phyloP scores from a whole-genome alignment of 2,329 filamentous ascomycete species.

The Lithohypha guttulata region DNA sequence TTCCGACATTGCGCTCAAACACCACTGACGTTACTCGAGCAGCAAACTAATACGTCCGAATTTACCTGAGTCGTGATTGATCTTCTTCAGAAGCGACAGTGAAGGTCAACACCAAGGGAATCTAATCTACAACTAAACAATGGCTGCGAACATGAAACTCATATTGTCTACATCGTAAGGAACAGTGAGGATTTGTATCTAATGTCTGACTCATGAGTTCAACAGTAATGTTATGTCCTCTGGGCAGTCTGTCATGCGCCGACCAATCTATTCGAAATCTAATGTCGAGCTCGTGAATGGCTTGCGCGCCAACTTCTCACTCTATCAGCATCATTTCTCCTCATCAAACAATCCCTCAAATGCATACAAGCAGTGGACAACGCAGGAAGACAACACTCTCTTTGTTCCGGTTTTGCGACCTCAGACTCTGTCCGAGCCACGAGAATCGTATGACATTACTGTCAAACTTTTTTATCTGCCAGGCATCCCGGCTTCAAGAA shows the following conservation, averaged over 20 bases:
- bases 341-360: conserved; percentile 7
- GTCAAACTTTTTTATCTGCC: conserved; percentile 91
- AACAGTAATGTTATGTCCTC: conserved; percentile 71
- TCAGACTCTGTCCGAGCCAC: conserved; percentile 63
- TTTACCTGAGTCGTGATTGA: no score
- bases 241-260: conserved; percentile 73
- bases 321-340: conserved; percentile 51
- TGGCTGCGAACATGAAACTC: conserved; percentile 51
- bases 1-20: no score
- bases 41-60: no score
- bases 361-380: conserved; percentile 52
- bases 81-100: no score
- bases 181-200: conserved; percentile 5
- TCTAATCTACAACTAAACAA: no score
- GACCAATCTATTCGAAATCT: conserved; percentile 66
- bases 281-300: conserved; percentile 89
- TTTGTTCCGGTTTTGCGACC: conserved; percentile 73
- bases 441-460: conserved; percentile 81
- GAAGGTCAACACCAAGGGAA: no score
- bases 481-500: conserved; percentile 51
- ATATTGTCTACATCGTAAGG: conserved; percentile 75
- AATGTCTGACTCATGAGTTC: conserved; percentile 7
- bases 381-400: conserved; percentile 47
- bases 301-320: conserved; percentile 69
- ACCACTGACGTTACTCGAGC: no score